phyloP scores from a whole-genome alignment of 1,284 basidiomycete species.

The Irpex sp. region DNA sequence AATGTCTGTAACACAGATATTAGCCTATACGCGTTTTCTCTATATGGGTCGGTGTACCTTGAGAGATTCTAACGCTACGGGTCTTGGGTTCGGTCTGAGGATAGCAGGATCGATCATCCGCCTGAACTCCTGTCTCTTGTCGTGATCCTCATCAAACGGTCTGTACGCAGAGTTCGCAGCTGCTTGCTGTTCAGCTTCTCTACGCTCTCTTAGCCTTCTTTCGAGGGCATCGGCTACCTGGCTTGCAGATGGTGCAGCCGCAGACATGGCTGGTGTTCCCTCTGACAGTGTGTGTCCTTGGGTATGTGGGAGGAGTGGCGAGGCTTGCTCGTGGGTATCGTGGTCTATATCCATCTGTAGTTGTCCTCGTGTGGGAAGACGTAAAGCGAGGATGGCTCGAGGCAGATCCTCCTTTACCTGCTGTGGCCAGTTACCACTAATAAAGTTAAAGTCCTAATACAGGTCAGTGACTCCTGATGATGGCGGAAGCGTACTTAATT shows the following conservation, averaged over 20 bases:
- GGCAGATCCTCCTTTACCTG: not conserved
- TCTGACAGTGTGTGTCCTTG: conserved; percentile 5
- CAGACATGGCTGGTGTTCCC: not conserved
- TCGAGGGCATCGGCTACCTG: conserved; percentile 17
- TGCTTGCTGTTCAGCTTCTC: conserved; percentile 20
- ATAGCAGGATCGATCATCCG: conserved; percentile 76
- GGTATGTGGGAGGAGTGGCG: not conserved
- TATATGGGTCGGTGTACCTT: conserved; percentile 38
- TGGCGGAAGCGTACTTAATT: not conserved
- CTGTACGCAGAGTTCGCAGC: conserved; percentile 28
- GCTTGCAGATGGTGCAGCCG: conserved; percentile 7
- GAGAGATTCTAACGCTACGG: conserved; percentile 52
- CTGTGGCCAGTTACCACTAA: not conserved
- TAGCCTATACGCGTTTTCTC: not conserved
- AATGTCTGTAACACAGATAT: conserved; percentile 43
- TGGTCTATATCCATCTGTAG: conserved; percentile 7
- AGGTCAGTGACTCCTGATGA: not conserved
- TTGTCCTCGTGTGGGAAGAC: not conserved
- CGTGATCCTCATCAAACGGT: conserved; percentile 50
- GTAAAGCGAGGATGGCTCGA: not conserved
- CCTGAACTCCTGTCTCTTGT: conserved; percentile 63
- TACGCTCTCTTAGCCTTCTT: conserved; percentile 9
- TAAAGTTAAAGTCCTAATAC: no score
- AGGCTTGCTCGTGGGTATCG: not conserved
- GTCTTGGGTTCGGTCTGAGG: conserved; percentile 59